Base-by-base conservation (phyloP, 768 basidiomycete genomes). In the Lactarius evosmus region DNA sequence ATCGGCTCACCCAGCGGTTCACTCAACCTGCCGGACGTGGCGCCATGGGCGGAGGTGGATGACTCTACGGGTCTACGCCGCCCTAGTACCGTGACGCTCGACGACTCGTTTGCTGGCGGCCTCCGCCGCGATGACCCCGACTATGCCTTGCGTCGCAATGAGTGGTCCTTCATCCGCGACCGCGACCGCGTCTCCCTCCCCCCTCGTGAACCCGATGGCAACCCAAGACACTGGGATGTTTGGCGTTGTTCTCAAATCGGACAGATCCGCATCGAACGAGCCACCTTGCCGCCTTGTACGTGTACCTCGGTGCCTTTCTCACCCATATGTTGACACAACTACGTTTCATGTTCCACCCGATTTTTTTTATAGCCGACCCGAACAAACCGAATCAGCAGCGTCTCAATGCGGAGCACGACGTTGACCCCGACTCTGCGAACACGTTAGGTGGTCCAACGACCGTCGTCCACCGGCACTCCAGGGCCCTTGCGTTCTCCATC, bases 401-500 rank as follows among this genome's bases (percentile, higher is more conserved):
- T 27, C 76, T 93, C 22, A 83, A 84, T 56, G 77, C 90, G 50
- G 78, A 79, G 7, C 84, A 84, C 62, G 77, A 85, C 61, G 76
- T 79, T 27, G 84, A 83, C 66, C 79, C 80, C 0, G 82, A 77
- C 64, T 74, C 73, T 34, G 75, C 72, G 3, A 79, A 78, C 36
- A 75, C 73, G 6, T 75, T 74, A 33, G 80, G 79, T 36, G 87
- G 88, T 0, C 89, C 90, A 0, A 77, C 79, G 27, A 80, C 83
- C 38, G 85, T 88, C 58, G 84, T 93, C 36, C 92, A 93, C 74
- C 90, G 89, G 67, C 91, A 93, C 71, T 91, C 91, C 1, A 85
- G 88, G 58, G 87, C 88, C 4, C 75, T 83, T 33, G 91, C 89
- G 1, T 92, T 91, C 74, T 91, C 91, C 0, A 83, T 93, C 54